phyloP scores from a whole-genome alignment of 140 eudicot genomes.

The Flaveria floridana region DNA sequence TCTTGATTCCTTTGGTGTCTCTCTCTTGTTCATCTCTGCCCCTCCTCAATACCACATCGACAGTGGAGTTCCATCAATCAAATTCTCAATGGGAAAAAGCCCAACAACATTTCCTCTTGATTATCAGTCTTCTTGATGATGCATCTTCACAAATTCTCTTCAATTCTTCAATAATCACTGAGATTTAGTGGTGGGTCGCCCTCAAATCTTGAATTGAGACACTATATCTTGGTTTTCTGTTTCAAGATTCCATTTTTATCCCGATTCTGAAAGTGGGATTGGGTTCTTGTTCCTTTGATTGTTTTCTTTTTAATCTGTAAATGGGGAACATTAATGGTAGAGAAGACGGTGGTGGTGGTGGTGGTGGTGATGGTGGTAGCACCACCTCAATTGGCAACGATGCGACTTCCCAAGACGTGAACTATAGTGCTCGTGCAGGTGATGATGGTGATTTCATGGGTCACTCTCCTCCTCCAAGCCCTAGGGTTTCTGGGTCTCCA shows the following conservation, averaged over 20 bases:
- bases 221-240: background rate
- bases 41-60: conserved; percentile 18
- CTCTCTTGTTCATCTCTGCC: conserved; percentile 8
- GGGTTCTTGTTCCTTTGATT: background rate
- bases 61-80: conserved; percentile 33
- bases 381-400: conserved; percentile 49
- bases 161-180: conserved; percentile 29
- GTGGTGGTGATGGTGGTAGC: conserved; percentile 43
- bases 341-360: conserved; percentile 60
- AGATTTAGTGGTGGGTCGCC: conserved; percentile 32
- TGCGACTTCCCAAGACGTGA: conserved; percentile 43
- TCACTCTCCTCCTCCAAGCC: conserved; percentile 90
- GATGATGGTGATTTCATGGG: conserved; percentile 62
- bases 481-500: conserved; percentile 87
- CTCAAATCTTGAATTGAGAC: background rate
- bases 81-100: conserved; percentile 10
- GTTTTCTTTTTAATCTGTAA: background rate
- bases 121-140: conserved; percentile 7
- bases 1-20: conserved; percentile 7
- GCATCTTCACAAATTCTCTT: conserved; percentile 19
- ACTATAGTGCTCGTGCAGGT: conserved; percentile 31
- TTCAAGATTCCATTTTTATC: conserved; percentile 15
- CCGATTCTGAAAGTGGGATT: conserved; percentile 23
- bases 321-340: conserved; percentile 94
- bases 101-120: conserved; percentile 16